Percentiles rank a stretch among this genome's conserved stretches.
Conservation (phyloP, 108 stramenopile genomes). For the Epithemia pelagica region DNA sequence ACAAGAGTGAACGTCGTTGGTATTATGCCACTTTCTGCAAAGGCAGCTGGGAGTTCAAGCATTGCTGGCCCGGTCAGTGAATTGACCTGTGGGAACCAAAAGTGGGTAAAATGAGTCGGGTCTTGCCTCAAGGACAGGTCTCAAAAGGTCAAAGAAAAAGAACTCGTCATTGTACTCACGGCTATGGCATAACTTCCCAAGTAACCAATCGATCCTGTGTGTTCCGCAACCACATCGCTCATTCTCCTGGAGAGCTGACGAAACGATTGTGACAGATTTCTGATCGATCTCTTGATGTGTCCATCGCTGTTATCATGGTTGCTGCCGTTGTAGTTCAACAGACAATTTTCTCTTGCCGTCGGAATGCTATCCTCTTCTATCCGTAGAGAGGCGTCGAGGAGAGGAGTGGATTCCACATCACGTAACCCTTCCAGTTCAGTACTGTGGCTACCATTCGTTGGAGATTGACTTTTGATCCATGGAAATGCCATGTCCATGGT, state of each 20-base stretch:
- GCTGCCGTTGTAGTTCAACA: too few species aligned
- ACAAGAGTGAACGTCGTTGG: slow-evolving; percentile 39
- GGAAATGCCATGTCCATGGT: too few species aligned
- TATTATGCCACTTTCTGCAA: slow-evolving; percentile 59
- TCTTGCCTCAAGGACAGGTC: neutral
- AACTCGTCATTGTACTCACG: slow-evolving; percentile 5
- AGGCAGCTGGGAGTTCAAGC: slow-evolving; percentile 60
- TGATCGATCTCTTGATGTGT: too few species aligned
- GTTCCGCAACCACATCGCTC: neutral
- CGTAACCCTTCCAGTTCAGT: too few species aligned
- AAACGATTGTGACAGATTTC: neutral
- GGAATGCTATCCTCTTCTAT: too few species aligned
- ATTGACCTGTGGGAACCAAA: slow-evolving; percentile 17
- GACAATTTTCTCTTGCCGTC: too few species aligned
- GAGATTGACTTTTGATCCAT: too few species aligned
- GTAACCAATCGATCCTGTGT: slow-evolving; percentile 37
- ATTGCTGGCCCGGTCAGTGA: slow-evolving; percentile 73
- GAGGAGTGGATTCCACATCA: neutral
- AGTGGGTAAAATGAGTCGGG: neutral
- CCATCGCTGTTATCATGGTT: too few species aligned
- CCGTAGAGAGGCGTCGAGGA: too few species aligned
- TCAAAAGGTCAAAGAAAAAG: neutral
- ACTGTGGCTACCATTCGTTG: too few species aligned
- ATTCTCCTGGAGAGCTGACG: neutral
- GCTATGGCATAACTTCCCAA: slow-evolving; percentile 57